Conservation (phyloP, 352 stramenopile species). For the Discostella stelligera region DNA sequence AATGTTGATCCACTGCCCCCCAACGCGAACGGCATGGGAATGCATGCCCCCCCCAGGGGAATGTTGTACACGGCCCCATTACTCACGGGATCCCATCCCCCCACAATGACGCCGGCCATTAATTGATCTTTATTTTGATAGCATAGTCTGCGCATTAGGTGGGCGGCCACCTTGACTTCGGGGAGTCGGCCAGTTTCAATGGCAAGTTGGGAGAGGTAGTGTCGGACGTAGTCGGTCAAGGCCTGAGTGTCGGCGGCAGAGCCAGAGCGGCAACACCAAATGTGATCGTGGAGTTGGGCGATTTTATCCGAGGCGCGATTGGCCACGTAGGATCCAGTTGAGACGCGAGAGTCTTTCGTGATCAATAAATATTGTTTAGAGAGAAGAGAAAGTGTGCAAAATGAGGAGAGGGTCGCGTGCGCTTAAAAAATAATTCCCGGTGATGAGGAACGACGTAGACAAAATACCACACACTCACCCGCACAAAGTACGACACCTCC, state of each 20-base stretch:
- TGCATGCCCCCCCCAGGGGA: conserved; percentile 92
- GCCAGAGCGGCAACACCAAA: conserved; percentile 97
- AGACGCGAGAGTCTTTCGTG: conserved; percentile 62
- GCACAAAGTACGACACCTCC: conserved; percentile 96
- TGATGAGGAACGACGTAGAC: too few species aligned
- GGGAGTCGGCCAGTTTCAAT: conserved; percentile 89
- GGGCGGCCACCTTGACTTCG: conserved; percentile 95
- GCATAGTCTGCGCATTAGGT: conserved; percentile 94
- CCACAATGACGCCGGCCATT: conserved; percentile 94
- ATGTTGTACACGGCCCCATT: conserved; percentile 95
- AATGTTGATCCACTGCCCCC: conserved; percentile 96
- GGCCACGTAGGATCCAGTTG: conserved; percentile 92
- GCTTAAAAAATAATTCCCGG: too few species aligned
- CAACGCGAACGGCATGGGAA: conserved; percentile 96
- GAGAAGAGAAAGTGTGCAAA: neutral
- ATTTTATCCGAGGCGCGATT: conserved; percentile 98
- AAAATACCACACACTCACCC: conserved; percentile 68
- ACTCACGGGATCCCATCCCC: conserved; percentile 95
- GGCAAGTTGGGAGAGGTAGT: conserved; percentile 84
- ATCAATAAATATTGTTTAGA: neutral
- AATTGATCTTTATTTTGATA: conserved; percentile 99
- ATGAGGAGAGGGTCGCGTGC: neutral
- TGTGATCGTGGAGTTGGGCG: conserved; percentile 93
- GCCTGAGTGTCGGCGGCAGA: conserved; percentile 96
- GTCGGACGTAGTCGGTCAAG: conserved; percentile 86